Evolutionary conservation across 495 filamentous ascomycete genomes (phyloP).

Genomic region (Echria macrotheca): DNA sequence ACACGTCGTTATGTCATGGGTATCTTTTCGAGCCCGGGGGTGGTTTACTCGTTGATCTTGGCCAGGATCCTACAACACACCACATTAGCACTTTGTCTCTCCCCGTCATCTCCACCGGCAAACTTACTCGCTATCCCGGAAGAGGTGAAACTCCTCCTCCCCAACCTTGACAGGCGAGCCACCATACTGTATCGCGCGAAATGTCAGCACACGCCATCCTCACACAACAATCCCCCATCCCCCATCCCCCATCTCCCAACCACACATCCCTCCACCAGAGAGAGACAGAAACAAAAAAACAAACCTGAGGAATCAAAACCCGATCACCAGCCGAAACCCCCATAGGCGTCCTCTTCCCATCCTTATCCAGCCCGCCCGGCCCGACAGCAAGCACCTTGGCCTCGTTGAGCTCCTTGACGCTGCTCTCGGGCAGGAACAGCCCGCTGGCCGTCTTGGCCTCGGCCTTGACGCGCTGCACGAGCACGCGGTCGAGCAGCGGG

Average conservation of each 20-base stretch:
- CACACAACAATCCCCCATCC: too few species aligned
- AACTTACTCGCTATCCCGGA: slow-evolving; percentile 93
- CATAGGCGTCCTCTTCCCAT: slow-evolving; percentile 78
- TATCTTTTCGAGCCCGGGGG: slow-evolving; percentile 29
- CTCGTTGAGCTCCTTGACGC: slow-evolving; percentile 97
- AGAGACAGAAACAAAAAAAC: too few species aligned
- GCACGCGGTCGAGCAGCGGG: slow-evolving; percentile 95
- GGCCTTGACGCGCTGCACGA: slow-evolving; percentile 96
- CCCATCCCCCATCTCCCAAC: too few species aligned
- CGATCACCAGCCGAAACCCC: slow-evolving; percentile 80
- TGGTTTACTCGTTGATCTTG: slow-evolving; percentile 78
- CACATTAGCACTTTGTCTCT: slow-evolving; percentile 22
- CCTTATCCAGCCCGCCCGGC: slow-evolving; percentile 76
- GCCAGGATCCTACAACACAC: slow-evolving; percentile 62
- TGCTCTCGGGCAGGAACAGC: slow-evolving; percentile 95
- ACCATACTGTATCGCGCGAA: too few species aligned
- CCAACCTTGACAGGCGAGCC: slow-evolving; percentile 95
- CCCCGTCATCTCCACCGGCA: neutral
- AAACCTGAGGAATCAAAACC: slow-evolving; percentile 94
- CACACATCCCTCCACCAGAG: too few species aligned
- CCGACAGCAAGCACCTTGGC: slow-evolving; percentile 93
- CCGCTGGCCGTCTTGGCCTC: slow-evolving; percentile 92
- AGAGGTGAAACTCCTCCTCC: slow-evolving; percentile 92
- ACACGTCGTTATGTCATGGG: slow-evolving; percentile 27
- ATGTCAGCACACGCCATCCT: too few species aligned